Evolutionary conservation across 306 rosid species (phyloP).

Genomic region (Medicago truncatula): MtrunA17r5.0-ANR NC_053044.1:11064001-11064500

Average conservation of each 20-base stretch:
- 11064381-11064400: conserved; percentile 2
- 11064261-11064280: conserved; percentile 7
- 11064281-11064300: conserved; percentile 4
- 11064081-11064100: conserved; percentile 32
- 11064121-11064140: conserved; percentile 32
- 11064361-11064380: not conserved
- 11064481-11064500: conserved; percentile 41
- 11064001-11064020: conserved; percentile 45
- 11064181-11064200: conserved; percentile 16
- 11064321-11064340: conserved; percentile 4
- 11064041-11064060: conserved; percentile 47
- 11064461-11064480: conserved; percentile 21
- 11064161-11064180: conserved; percentile 32
- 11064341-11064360: conserved; percentile 30
- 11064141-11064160: conserved; percentile 36
- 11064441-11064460: conserved; percentile 24
- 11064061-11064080: conserved; percentile 35
- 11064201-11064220: conserved; percentile 24
- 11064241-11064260: conserved; percentile 31
- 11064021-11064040: conserved; percentile 38
- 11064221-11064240: not conserved
- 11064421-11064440: conserved; percentile 35
- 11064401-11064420: conserved; percentile 11
- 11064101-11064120: conserved; percentile 40
- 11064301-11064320: conserved; percentile 16